Evolutionary conservation across 495 filamentous ascomycete species (phyloP), one percentile per base, ranked within the genome.

Genomic region (Xylaria scruposa): DNA sequence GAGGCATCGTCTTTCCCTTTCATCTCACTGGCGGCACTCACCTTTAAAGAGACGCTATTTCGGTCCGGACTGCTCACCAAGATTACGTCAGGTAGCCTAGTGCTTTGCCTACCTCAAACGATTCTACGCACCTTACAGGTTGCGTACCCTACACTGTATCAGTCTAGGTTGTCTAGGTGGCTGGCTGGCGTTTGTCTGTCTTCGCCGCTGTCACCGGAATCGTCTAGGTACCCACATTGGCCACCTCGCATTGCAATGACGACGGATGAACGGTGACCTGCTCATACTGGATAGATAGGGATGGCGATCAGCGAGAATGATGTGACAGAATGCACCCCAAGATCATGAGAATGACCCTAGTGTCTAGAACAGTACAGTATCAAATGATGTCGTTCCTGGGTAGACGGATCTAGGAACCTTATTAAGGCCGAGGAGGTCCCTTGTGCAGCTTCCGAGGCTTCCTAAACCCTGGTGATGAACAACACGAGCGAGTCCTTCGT

Each of bases 291-390:
- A 24, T 17, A 29, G 60, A 44, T 44, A 19, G 36, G 36, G 26
- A 60, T 59, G 67, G 36, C 51, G 67, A 68, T 68, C 67, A 33
- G 53, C 67, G 38, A 59, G 46, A n/a, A 68, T 59, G 67, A 68
- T 68, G 53, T 60, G 67, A 67, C 42, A 9, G 47, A 56, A n/a
- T 19, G 21, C 12, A 26, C 33, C 40, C 44, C 12, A 46, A 47
- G 24, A 33, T 40, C 31, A 29, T 19, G 53, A 68, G 38, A 47
- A 68, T 19, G n/a, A 10, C 46, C n/a, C 46, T 40, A 21, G 47
- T 38, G 47, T 26, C 63, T 24, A 51, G 46, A 33, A 53, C 33
- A 15, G 4, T 26, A 56, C 36, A 15, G 49, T 67, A 51, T 19
- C 29, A 33, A 26, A 42, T 44, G 49, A 12, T 31, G 49, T 51